Conservation (phyloP, 352 stramenopile genomes). For the Phytophthora multivora region DNA sequence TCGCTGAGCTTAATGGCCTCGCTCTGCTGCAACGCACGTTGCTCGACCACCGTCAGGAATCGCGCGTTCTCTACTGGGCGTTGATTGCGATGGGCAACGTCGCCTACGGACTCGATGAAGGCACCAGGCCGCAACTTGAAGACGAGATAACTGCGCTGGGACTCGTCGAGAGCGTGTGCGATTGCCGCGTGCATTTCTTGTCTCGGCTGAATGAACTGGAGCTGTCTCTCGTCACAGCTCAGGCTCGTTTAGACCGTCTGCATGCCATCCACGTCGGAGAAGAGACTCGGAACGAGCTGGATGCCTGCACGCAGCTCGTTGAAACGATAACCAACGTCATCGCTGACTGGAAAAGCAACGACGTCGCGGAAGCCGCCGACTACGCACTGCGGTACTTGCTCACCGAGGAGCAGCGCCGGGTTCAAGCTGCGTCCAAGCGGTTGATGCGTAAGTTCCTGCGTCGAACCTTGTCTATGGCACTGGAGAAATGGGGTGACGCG, state of each 20-base stretch:
- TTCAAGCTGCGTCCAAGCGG: constrained; percentile 52
- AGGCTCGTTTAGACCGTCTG: constrained; percentile 40
- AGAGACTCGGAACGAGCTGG: constrained; percentile 73
- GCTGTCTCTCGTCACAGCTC: constrained; percentile 37
- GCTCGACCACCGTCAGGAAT: constrained; percentile 36
- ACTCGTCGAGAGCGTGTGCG: constrained; percentile 51
- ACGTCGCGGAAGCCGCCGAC: constrained; percentile 59
- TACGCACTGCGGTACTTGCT: constrained; percentile 72
- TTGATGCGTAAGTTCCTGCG: constrained; percentile 54
- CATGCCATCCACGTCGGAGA: constrained; percentile 60
- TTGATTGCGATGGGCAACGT: constrained; percentile 62
- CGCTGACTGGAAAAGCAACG: constrained; percentile 42
- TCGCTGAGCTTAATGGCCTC: constrained; percentile 44
- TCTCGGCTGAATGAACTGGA: constrained; percentile 52
- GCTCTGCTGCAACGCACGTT: constrained; percentile 46
- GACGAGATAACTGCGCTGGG: constrained; percentile 28
- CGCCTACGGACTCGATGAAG: constrained; percentile 40
- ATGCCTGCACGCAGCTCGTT: constrained; percentile 50
- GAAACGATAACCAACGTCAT: constrained; percentile 43
- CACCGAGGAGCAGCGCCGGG: constrained; percentile 47
- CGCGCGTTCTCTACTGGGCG: constrained; percentile 60
- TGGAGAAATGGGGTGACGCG: constrained; percentile 49
- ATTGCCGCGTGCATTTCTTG: constrained; percentile 51
- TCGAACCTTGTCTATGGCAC: constrained; percentile 42
- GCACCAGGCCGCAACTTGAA: constrained; percentile 20